A percentile compares a stretch with the other conserved stretches of the same genome.
Evolutionary conservation across 345 rosid genomes (phyloP).

Genomic region (Moringa oleifera): DNA sequence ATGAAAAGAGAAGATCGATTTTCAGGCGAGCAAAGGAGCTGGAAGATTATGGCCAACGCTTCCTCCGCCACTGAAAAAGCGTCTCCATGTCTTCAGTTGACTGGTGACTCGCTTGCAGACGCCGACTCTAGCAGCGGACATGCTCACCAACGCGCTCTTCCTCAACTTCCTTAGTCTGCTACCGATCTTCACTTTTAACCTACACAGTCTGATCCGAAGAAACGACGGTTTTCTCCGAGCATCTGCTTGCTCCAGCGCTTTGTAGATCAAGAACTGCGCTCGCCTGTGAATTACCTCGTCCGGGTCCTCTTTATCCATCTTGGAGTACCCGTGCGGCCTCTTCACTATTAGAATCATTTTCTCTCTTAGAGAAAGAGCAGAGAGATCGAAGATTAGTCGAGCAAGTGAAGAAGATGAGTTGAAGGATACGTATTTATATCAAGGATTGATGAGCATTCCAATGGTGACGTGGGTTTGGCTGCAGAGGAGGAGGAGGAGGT

Average conservation of each 20-base stretch:
- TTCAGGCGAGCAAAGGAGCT: slow-evolving; percentile 26
- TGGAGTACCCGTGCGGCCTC: slow-evolving; percentile 41
- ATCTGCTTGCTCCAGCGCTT: slow-evolving; percentile 48
- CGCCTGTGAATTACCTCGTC: slow-evolving; percentile 48
- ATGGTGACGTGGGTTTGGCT: too few relatives aligned
- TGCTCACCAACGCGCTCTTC: slow-evolving; percentile 31
- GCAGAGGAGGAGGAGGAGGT: background rate
- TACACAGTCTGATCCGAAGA: slow-evolving; percentile 41
- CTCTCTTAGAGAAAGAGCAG: background rate
- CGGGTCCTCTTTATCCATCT: slow-evolving; percentile 63
- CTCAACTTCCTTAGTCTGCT: slow-evolving; percentile 51
- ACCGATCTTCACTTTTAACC: slow-evolving; percentile 58
- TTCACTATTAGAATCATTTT: slow-evolving; percentile 36
- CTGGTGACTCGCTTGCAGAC: slow-evolving; percentile 20
- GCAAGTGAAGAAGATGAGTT: slow-evolving; percentile 8
- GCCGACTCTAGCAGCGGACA: slow-evolving; percentile 24
- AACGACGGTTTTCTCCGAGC: slow-evolving; percentile 38
- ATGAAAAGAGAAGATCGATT: slow-evolving; percentile 13
- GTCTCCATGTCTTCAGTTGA: slow-evolving; percentile 32
- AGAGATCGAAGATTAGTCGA: background rate
- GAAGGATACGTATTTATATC: slow-evolving; percentile 29
- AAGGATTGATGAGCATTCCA: too few relatives aligned
- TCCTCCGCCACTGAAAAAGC: slow-evolving; percentile 30
- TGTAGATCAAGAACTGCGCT: slow-evolving; percentile 89
- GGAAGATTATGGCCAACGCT: slow-evolving; percentile 27